Evolutionary conservation across 805 yeast species (phyloP).

Genomic region (Yamadazyma paraphyllophila): DNA sequence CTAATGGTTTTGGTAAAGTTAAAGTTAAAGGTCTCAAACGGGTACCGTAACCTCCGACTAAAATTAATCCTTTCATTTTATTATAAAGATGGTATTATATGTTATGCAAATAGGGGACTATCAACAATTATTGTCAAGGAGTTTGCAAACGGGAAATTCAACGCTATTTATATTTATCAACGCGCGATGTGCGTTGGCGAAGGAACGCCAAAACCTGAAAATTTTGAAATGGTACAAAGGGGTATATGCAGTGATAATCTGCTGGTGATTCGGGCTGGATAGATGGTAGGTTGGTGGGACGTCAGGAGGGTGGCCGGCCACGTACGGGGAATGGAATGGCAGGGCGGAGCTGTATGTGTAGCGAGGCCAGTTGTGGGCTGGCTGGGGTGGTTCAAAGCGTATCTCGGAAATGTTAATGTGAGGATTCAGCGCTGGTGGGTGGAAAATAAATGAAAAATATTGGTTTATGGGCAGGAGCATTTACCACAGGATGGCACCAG

Average conservation of each 20-base stretch:
- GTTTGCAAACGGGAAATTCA: constrained; percentile 4
- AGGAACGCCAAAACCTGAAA: constrained; percentile 2
- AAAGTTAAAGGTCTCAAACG: constrained; percentile 98
- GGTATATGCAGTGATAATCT: background rate
- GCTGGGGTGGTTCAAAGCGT: background rate
- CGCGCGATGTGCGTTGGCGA: constrained; percentile 5
- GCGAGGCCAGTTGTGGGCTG: too few relatives aligned
- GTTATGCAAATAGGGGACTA: background rate
- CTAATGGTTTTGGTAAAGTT: constrained; percentile 94
- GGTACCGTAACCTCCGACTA: constrained; percentile 99
- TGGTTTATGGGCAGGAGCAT: background rate
- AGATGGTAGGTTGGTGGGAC: background rate
- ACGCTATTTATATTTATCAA: constrained; percentile 8
- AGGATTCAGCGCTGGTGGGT: background rate
- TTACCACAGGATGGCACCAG: background rate
- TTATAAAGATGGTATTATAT: background rate
- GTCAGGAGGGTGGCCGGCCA: background rate
- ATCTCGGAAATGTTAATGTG: background rate
- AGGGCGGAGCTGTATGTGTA: too few relatives aligned
- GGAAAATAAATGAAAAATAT: background rate
- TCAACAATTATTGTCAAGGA: constrained; percentile 9
- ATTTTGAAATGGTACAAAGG: background rate
- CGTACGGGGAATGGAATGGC: too few relatives aligned
- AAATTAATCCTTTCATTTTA: constrained; percentile 89
- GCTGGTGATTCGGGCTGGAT: background rate